Evolutionary conservation across 2,329 filamentous ascomycete genomes (phyloP), one percentile per base, ranked within the genome.

Genomic region (Raffaelea albimanens): DNA sequence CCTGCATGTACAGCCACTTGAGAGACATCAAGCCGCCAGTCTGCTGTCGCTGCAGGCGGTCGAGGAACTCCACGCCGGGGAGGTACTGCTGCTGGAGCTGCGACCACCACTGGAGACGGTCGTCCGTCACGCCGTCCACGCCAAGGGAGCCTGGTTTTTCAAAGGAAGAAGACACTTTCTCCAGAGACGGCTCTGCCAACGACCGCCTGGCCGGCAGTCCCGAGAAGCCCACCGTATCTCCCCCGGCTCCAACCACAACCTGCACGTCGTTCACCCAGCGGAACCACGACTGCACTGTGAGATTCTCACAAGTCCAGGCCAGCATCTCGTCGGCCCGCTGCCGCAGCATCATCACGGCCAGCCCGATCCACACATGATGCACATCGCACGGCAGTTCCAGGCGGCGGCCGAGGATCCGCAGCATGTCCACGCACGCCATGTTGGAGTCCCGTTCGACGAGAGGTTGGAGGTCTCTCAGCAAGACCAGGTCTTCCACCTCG

Each of bases 331-430:
- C 23, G 8, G 33, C 45, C 19, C 48, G 47, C 22, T 54, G 48
- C 29, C 45, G 8, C 42, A 57, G 33, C 39, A 57, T 46, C 2
- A 43, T 25, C 14, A 49, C 42, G 8, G 51, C 34, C n/a, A 58
- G 49, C 19, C 29, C 21, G 8, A 47, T 18, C 57, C 57, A 58
- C 39, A 55, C 55, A 3, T 52, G 38, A 40, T 53, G 36, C 10
- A 56, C 50, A 2, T 14, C 22, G 31, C 41, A 46, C n/a, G 48
- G 48, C 4, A 52, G 44, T 38, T 49, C 45, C 2, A 44, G 45
- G 5, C 56, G 53, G 10, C 53, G 47, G 14, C 49, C 50, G 2
- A 58, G 51, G n/a, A 54, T 49, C 14, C 53, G 53, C 19, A 54
- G 45, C 39, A 57, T 45, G 13, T 53, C 51, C 29, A 53, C 45